These are phyloP conservation scores for Leptographium wingfieldii DNA, from an alignment of 2,329 filamentous ascomycete species.

Conservation along the genomic window DNA sequence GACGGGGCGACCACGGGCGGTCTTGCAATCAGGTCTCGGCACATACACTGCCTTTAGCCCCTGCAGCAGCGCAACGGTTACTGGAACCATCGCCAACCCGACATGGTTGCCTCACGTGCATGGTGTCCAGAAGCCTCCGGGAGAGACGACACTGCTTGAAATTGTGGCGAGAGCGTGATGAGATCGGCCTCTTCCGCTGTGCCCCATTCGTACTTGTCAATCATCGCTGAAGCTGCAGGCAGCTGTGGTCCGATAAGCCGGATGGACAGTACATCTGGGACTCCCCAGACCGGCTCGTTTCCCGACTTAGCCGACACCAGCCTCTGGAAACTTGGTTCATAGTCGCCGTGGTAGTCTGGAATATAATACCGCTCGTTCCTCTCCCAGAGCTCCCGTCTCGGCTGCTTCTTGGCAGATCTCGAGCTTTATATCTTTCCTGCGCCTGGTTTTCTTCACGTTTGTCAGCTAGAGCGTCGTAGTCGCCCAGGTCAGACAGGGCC, in stretches of 20 bases:
- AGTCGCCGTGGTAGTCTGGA: slow-evolving; percentile 53
- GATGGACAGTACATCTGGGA: slow-evolving; percentile 44
- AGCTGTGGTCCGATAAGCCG: slow-evolving; percentile 41
- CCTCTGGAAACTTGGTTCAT: slow-evolving; percentile 52
- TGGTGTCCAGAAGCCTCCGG: slow-evolving; percentile 56
- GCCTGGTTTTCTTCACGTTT: slow-evolving; percentile 16
- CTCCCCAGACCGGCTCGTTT: slow-evolving; percentile 53
- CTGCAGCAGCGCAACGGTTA: slow-evolving; percentile 61
- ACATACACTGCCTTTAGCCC: slow-evolving; percentile 68
- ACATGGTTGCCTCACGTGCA: slow-evolving; percentile 68
- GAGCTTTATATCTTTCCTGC: slow-evolving; percentile 48
- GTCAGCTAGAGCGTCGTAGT: neutral
- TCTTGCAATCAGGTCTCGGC: slow-evolving; percentile 69
- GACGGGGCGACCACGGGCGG: slow-evolving; percentile 50
- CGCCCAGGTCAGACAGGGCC: neutral
- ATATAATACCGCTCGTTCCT: slow-evolving; percentile 63
- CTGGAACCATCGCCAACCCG: slow-evolving; percentile 69
- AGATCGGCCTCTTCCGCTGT: slow-evolving; percentile 20
- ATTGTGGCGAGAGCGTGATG: slow-evolving; percentile 60
- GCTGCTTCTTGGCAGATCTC: slow-evolving; percentile 53
- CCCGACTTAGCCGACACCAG: slow-evolving; percentile 43
- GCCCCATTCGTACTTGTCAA: slow-evolving; percentile 19
- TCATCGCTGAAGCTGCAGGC: slow-evolving; percentile 11
- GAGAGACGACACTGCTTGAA: slow-evolving; percentile 68
- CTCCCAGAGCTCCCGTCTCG: slow-evolving; percentile 62